Evolutionary conservation across 345 rosid species (phyloP), one percentile per base, ranked within the genome.

Genomic region (Erodium maritimum): DNA sequence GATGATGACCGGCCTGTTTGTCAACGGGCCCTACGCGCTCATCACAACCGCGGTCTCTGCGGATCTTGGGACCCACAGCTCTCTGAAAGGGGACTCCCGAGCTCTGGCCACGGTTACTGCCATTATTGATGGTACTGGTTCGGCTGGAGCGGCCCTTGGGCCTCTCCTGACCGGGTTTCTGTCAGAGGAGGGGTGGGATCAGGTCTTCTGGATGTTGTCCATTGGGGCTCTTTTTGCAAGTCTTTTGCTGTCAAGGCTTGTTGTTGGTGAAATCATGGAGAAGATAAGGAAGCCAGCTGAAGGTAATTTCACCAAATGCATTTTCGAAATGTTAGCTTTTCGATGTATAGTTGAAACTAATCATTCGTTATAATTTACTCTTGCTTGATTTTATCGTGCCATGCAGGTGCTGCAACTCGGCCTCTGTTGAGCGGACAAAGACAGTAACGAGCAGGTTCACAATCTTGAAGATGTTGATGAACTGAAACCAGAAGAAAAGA

Each of bases 11-110:
- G 98, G 96, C 60, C 80, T 91, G 53, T 88, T 91, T 20, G 71
- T 91, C 58, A 91, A 88, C 5, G 98, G 96, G 23, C 98, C 96
- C 13, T 88, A 91, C n/a, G 93, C 98, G 1, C 93, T 91, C 33
- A 88, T 91, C 74, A 91, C 98, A 5, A 91, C 98, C 22, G 95
- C 98, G 16, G 98, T 91, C 55, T 91, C 98, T 2, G 91, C 90
- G 1, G 98, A 91, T 71, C 95, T 91, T 14, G 98, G 98, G 13
- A 91, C 98, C 0, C 98, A 91, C 74, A 76, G 79, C 70, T 88
- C 89, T 59, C 73, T 88, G 3, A 86, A 74, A 68, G 96, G 95
- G 22, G 84, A 88, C 73, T 91, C 95, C 4, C 88, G 98, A 52
- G 98, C 95, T 4, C 78, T 91, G 53, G 96, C 96, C 2, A 91